Conservation (phyloP, 495 filamentous ascomycete genomes). For the Parmelia sp. region DNA sequence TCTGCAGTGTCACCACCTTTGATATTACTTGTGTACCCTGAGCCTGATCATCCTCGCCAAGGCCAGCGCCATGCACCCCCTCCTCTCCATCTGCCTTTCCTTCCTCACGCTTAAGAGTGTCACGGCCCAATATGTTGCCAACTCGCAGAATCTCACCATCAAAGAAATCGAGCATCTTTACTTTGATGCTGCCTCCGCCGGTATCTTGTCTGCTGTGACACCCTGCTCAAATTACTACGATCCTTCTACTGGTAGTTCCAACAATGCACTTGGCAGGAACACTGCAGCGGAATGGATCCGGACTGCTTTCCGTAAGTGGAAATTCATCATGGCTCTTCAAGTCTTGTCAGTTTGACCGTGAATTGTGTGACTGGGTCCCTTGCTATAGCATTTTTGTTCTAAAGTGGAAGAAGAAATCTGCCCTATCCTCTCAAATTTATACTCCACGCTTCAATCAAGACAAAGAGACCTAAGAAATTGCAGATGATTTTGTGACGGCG, state of each 20-base stretch:
- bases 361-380: neutral
- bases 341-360: too few species aligned
- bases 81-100: slow-evolving; percentile 4
- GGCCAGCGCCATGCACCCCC: slow-evolving; percentile 6
- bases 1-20: neutral
- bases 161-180: slow-evolving; percentile 22
- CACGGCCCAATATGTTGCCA: slow-evolving; percentile 11
- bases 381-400: neutral
- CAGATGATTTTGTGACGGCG: slow-evolving; percentile 53
- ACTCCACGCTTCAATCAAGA: neutral
- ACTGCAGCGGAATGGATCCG: slow-evolving; percentile 54
- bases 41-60: neutral
- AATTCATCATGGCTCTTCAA: too few species aligned
- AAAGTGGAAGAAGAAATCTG: neutral
- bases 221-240: slow-evolving; percentile 52
- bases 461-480: neutral
- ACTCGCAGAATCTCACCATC: slow-evolving; percentile 15
- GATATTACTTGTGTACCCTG: neutral
- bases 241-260: slow-evolving; percentile 48
- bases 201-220: slow-evolving; percentile 46
- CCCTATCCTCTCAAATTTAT: neutral
- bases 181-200: slow-evolving; percentile 18
- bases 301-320: slow-evolving; percentile 47
- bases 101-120: slow-evolving; percentile 7
- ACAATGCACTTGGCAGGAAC: slow-evolving; percentile 15